Evolutionary conservation across 768 basidiomycete genomes (phyloP).

Genomic region (Boletellus ananas): DNA sequence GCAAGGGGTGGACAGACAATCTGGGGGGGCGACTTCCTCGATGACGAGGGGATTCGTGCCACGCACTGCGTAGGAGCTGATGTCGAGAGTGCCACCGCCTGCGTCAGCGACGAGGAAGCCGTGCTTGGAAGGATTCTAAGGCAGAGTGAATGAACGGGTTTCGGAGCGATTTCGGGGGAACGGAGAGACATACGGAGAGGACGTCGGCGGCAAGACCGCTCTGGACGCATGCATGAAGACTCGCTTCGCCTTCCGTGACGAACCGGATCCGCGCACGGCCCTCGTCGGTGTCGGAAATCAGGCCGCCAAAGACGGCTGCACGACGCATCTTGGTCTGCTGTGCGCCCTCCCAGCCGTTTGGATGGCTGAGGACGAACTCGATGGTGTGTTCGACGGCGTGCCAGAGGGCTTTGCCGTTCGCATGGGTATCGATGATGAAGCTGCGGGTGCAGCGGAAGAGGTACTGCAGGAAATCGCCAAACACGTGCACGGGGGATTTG

Average conservation of each 20-base stretch:
- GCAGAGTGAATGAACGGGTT: constrained; percentile 4
- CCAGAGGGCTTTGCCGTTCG: constrained; percentile 68
- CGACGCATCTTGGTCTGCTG: constrained; percentile 76
- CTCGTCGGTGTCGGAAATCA: constrained; percentile 71
- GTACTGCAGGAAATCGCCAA: constrained; percentile 76
- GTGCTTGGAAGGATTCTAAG: constrained; percentile 66
- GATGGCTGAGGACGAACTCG: constrained; percentile 74
- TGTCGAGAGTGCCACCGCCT: constrained; percentile 77
- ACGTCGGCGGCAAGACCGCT: constrained; percentile 77
- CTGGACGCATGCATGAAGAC: constrained; percentile 75
- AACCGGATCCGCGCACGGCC: constrained; percentile 73
- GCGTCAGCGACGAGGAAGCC: constrained; percentile 81
- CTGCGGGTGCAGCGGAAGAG: constrained; percentile 68
- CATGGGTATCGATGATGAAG: constrained; percentile 80
- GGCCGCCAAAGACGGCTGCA: constrained; percentile 64
- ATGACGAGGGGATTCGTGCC: constrained; percentile 68
- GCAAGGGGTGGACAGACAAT: constrained; percentile 47
- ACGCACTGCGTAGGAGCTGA: constrained; percentile 75
- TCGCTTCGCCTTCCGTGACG: constrained; percentile 82
- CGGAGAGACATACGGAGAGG: constrained; percentile 50
- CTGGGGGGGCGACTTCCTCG: constrained; percentile 80
- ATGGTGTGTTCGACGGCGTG: constrained; percentile 64
- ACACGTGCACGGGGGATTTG: constrained; percentile 69
- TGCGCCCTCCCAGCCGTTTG: constrained; percentile 79
- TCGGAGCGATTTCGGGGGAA: neutral